These are phyloP conservation scores for Talaromyces sp. DNA, from an alignment of 2,329 filamentous ascomycete species.

Conservation along the genomic window DNA sequence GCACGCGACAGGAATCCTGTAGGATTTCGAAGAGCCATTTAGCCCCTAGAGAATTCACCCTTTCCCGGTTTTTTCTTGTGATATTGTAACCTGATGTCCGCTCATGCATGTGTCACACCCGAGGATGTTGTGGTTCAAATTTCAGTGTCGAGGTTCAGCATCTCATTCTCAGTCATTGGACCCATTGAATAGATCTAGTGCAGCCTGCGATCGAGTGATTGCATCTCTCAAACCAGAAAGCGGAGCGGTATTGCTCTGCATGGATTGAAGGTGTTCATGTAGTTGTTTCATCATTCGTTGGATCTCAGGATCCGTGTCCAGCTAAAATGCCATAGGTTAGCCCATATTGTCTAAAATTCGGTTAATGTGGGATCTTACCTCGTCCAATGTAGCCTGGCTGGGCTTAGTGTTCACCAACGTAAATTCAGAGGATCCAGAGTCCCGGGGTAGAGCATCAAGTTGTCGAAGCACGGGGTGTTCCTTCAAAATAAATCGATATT, in stretches of 20 bases:
- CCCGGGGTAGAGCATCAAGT: constrained; percentile 30
- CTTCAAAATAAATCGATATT: constrained; percentile 26
- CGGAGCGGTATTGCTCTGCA: constrained; percentile 45
- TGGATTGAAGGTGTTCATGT: constrained; percentile 47
- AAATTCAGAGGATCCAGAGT: constrained; percentile 29
- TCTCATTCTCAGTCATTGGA: constrained; percentile 35
- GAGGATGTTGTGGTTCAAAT: background rate
- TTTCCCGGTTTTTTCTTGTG: background rate
- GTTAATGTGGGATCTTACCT: constrained; percentile 33
- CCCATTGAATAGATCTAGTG: constrained; percentile 33
- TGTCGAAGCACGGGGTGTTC: constrained; percentile 45
- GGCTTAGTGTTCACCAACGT: constrained; percentile 29
- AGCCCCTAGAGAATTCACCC: background rate
- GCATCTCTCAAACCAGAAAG: constrained; percentile 41
- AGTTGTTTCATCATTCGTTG: constrained; percentile 42
- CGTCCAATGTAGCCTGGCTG: constrained; percentile 32
- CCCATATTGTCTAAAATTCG: background rate
- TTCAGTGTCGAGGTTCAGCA: background rate
- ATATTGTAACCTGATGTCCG: too few species aligned
- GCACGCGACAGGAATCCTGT: constrained; percentile 9
- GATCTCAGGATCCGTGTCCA: constrained; percentile 42
- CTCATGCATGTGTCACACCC: background rate
- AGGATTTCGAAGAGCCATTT: background rate
- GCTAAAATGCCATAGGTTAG: constrained; percentile 24
- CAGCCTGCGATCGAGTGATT: constrained; percentile 41